Evolutionary conservation across 2,329 filamentous ascomycete species (phyloP).

Genomic region (Pyricularia pennisetigena): DNA sequence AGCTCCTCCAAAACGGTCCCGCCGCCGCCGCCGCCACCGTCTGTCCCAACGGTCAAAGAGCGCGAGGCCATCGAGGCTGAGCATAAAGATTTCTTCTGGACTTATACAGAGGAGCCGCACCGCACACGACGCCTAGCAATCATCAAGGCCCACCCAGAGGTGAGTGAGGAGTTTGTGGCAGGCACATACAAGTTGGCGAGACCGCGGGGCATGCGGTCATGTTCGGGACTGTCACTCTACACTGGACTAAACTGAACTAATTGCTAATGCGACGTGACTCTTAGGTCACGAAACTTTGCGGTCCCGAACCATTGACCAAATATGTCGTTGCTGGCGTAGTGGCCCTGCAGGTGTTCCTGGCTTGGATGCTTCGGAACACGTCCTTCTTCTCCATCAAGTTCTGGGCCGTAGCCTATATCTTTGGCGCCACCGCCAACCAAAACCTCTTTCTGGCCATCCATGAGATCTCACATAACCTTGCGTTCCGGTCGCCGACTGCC

Average conservation of each 20-base stretch:
- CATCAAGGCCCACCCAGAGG: slow-evolving; percentile 96
- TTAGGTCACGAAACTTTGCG: slow-evolving; percentile 92
- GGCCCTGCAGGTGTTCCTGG: slow-evolving; percentile 66
- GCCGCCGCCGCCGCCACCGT: background rate
- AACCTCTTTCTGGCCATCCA: slow-evolving; percentile 98
- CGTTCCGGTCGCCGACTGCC: slow-evolving; percentile 68
- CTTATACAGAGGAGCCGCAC: slow-evolving; percentile 96
- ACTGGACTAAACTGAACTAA: background rate
- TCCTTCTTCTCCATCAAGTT: slow-evolving; percentile 77
- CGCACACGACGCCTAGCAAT: slow-evolving; percentile 83
- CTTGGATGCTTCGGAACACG: slow-evolving; percentile 66
- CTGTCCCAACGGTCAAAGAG: background rate
- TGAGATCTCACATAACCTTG: slow-evolving; percentile 96
- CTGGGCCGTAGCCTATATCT: slow-evolving; percentile 77
- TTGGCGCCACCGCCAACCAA: slow-evolving; percentile 94
- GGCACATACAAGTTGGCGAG: background rate
- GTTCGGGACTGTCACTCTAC: background rate
- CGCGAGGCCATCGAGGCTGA: slow-evolving; percentile 23
- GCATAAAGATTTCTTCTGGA: slow-evolving; percentile 81
- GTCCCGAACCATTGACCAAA: slow-evolving; percentile 91
- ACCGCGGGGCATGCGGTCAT: background rate
- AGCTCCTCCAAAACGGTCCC: background rate
- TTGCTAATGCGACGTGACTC: background rate
- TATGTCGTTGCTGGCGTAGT: slow-evolving; percentile 83
- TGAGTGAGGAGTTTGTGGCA: slow-evolving; percentile 23